phyloP scores from a whole-genome alignment of 306 rosid species.

The Citrullus amarus region DNA sequence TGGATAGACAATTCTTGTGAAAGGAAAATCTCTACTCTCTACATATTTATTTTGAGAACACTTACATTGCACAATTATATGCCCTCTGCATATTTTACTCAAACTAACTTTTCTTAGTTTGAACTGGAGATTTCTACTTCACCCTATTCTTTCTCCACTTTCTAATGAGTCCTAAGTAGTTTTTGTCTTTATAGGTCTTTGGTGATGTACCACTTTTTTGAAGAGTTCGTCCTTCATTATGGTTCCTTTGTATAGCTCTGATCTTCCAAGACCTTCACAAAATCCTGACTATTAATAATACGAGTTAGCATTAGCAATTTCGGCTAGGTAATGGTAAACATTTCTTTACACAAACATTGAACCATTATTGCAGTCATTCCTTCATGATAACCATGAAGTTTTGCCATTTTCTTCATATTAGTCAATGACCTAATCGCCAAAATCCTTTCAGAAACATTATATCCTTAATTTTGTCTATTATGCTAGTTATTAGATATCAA shows the following conservation, averaged over 20 bases:
- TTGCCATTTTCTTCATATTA: no score
- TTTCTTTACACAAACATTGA: not conserved
- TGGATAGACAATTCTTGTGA: not conserved
- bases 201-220: not conserved
- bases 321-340: not conserved
- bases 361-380: not conserved
- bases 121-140: not conserved
- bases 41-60: not conserved
- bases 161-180: not conserved
- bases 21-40: not conserved
- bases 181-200: not conserved
- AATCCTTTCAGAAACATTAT: no score
- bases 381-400: not conserved
- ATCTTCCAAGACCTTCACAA: not conserved
- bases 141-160: not conserved
- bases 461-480: no score
- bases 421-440: no score
- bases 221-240: not conserved
- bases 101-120: not conserved
- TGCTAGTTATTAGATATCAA: not conserved
- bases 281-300: not conserved
- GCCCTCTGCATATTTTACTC: not conserved
- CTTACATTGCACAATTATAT: not conserved
- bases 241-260: not conserved
- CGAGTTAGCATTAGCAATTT: not conserved